A percentile compares a stretch with the other conserved stretches of the same genome.
Conservation (phyloP, 352 stramenopile genomes). For the Phytophthora cactorum region DNA sequence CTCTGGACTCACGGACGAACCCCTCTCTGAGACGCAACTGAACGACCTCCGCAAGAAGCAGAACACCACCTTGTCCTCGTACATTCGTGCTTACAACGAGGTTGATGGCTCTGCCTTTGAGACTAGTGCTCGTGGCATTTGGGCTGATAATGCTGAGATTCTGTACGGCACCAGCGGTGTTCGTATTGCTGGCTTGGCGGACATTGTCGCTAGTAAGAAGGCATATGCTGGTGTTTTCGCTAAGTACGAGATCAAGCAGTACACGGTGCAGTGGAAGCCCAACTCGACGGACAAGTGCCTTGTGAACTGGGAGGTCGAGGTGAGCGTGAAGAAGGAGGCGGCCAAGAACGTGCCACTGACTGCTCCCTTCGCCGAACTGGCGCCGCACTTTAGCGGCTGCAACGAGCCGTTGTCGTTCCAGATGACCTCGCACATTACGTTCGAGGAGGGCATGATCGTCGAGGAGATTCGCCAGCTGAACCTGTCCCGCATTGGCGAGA, state of each 20-base stretch:
- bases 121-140: slow-evolving; percentile 55
- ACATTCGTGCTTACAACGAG: slow-evolving; percentile 82
- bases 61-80: slow-evolving; percentile 73
- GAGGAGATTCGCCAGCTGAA: slow-evolving; percentile 85
- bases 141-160: slow-evolving; percentile 72
- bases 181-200: slow-evolving; percentile 54
- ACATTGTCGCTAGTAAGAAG: slow-evolving; percentile 72
- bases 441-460: slow-evolving; percentile 75
- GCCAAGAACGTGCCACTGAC: slow-evolving; percentile 65
- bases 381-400: slow-evolving; percentile 46
- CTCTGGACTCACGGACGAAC: slow-evolving; percentile 46
- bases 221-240: slow-evolving; percentile 66
- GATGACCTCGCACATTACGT: slow-evolving; percentile 82
- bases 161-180: slow-evolving; percentile 61
- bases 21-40: slow-evolving; percentile 60
- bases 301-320: slow-evolving; percentile 80
- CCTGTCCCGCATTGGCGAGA: slow-evolving; percentile 64
- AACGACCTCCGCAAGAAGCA: slow-evolving; percentile 86
- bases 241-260: slow-evolving; percentile 87
- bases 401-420: slow-evolving; percentile 70
- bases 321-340: slow-evolving; percentile 53
- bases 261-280: slow-evolving; percentile 79
- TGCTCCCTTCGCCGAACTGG: slow-evolving; percentile 68
- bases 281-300: slow-evolving; percentile 74
- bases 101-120: slow-evolving; percentile 59